Percentiles rank a stretch among this genome's conserved stretches.
Conservation (phyloP, 352 stramenopile species). For the Phytophthora melonis region DNA sequence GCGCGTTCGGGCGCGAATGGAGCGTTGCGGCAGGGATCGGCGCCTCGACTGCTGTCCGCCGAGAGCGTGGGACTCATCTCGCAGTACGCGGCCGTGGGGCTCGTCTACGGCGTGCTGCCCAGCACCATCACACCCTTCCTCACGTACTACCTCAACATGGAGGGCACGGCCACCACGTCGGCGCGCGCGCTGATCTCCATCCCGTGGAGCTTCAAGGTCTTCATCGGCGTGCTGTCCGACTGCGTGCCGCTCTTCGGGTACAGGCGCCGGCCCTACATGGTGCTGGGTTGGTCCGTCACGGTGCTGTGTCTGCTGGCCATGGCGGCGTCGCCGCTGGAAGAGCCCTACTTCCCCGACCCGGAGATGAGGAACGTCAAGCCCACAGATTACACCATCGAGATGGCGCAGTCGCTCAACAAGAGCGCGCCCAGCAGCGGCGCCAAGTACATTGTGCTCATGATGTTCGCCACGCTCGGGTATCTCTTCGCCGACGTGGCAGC, state of each 20-base stretch:
- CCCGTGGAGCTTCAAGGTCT: constrained; percentile 68
- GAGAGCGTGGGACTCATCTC: constrained; percentile 50
- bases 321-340: constrained; percentile 40
- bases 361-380: constrained; percentile 45
- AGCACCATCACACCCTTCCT: constrained; percentile 64
- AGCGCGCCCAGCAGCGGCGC: constrained; percentile 44
- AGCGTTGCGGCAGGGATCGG: constrained; percentile 47
- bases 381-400: constrained; percentile 36
- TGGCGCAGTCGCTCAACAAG: constrained; percentile 48
- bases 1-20: constrained; percentile 9
- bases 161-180: constrained; percentile 50
- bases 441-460: constrained; percentile 65
- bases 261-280: constrained; percentile 62
- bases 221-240: constrained; percentile 61
- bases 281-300: constrained; percentile 56
- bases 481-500: constrained; percentile 63
- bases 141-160: constrained; percentile 62
- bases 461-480: constrained; percentile 61
- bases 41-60: constrained; percentile 39
- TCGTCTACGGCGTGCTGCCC: constrained; percentile 51
- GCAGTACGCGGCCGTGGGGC: constrained; percentile 59
- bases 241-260: constrained; percentile 61
- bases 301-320: constrained; percentile 50
- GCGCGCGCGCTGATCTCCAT: constrained; percentile 53
- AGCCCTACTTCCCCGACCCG: constrained; percentile 52